Base-by-base conservation (phyloP, 2,329 filamentous ascomycete species). In the Apiospora arundinis region DNA sequence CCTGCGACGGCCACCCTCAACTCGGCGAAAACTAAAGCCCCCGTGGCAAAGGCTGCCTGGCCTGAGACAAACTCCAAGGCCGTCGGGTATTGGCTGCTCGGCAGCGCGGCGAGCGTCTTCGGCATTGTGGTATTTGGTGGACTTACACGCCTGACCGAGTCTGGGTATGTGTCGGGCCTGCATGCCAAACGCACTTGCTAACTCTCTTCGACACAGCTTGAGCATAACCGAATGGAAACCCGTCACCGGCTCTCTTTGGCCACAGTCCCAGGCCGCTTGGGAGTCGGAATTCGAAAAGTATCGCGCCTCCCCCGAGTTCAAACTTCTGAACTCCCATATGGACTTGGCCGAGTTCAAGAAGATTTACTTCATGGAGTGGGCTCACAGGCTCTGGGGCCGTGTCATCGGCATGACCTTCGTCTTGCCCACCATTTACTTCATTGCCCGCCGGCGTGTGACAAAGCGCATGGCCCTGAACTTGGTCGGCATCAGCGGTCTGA, bases 291-390 rank as follows among this genome's bases (percentile, higher is more conserved):
- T 98, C 84, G 86, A 91, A 70, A 96, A 97, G 83, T 99, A 99
- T 86, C 92, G 92, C 75, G 90, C 92, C 60, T 97, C 95, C 25
- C 96, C 96, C 73, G 96, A 99, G 83, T 99, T 95, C 85, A 91
- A 93, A 79, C 89, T 95, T 73, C 88, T 99, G 76, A 99, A 99
- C 84, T 92, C 95, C 44, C 90, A 94, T 81, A 99, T 99, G 96
- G 92, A 89, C 44, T 87, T 99, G 71, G 89, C 91, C 72, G 96
- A 99, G 81, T 99, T 98, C 86, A 98, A 98, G 83, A 92, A 96
- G 81, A 99, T 99, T 76, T 99, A 98, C 88, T 99, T 93, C 82
- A 98, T 98, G 96, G 96, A 99, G 86, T 99, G 96, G 96, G 91
- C 92, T 60, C 96, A 99, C 82, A 91, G 96, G 42, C 88, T 98